These are phyloP conservation scores for Scedosporium dehoogii DNA, from an alignment of 2,329 filamentous ascomycete species.

Conservation along the genomic window DNA sequence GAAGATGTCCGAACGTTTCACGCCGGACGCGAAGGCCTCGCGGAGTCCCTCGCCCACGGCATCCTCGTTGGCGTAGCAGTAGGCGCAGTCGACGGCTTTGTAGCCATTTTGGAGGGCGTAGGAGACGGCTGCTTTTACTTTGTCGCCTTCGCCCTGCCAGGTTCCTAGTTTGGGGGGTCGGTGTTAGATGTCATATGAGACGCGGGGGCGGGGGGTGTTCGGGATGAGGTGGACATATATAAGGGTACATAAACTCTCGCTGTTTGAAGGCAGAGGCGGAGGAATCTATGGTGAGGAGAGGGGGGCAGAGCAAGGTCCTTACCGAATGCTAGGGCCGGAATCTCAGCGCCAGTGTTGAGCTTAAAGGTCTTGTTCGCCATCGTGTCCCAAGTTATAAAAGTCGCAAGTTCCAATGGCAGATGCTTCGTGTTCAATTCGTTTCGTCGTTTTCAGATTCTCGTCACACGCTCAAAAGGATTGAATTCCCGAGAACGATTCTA, in stretches of 20 bases:
- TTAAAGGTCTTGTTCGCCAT: slow-evolving; percentile 32
- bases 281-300: slow-evolving; percentile 2
- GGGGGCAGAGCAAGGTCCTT: slow-evolving; percentile 13
- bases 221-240: not conserved
- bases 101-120: slow-evolving; percentile 48
- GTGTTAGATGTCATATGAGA: not conserved
- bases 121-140: slow-evolving; percentile 48
- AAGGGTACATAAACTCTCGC: not conserved
- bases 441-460: not conserved
- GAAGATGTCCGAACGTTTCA: slow-evolving; percentile 72
- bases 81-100: slow-evolving; percentile 59
- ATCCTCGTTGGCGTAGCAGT: slow-evolving; percentile 72
- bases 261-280: not conserved
- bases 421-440: not conserved
- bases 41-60: slow-evolving; percentile 72
- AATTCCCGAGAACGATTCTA: too few species aligned
- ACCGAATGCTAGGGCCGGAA: slow-evolving; percentile 56
- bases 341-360: slow-evolving; percentile 54
- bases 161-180: slow-evolving; percentile 35
- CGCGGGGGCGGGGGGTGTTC: too few species aligned
- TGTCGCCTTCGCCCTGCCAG: slow-evolving; percentile 52
- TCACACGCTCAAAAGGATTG: not conserved
- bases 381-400: not conserved
- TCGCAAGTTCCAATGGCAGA: too few species aligned
- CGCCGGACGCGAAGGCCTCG: slow-evolving; percentile 58